These are phyloP conservation scores for Leishmania amazonensis DNA, from an alignment of 208 protist genomes.

Conservation along the genomic window DNA sequence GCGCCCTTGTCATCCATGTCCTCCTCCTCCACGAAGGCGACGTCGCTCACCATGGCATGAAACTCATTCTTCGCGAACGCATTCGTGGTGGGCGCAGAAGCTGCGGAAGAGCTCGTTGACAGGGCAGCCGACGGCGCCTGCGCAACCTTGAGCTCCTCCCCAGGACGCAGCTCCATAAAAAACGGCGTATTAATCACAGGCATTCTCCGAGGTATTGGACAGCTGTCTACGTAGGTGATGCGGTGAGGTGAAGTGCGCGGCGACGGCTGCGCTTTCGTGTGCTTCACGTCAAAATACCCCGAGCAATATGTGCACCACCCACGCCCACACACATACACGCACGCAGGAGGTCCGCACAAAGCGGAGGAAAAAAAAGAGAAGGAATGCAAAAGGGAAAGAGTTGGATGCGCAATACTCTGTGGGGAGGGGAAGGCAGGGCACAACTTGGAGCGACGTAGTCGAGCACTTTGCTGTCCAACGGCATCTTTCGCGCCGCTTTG, in stretches of 20 bases:
- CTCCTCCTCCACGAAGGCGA: slow-evolving; percentile 42
- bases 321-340: not conserved
- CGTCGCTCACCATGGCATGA: slow-evolving; percentile 35
- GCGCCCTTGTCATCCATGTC: not conserved
- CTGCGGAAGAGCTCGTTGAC: slow-evolving; percentile 1
- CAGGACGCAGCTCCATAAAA: slow-evolving; percentile 42
- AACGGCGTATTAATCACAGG: slow-evolving; percentile 53
- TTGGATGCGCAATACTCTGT: not conserved
- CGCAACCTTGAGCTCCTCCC: slow-evolving; percentile 43
- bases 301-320: not conserved
- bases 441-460: not conserved
- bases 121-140: not conserved
- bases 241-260: not conserved
- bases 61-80: slow-evolving; percentile 36
- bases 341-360: not conserved
- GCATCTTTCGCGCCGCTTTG: too few species aligned
- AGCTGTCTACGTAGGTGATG: not conserved
- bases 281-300: not conserved
- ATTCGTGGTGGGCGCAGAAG: slow-evolving; percentile 5
- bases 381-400: not conserved
- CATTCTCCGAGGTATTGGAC: slow-evolving; percentile 16
- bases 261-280: not conserved
- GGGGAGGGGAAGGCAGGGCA: not conserved
- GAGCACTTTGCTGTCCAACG: not conserved
- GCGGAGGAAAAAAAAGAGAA: not conserved